Evolutionary conservation across 2,329 filamentous ascomycete genomes (phyloP).

Genomic region (Ophiostoma ulmi): DNA sequence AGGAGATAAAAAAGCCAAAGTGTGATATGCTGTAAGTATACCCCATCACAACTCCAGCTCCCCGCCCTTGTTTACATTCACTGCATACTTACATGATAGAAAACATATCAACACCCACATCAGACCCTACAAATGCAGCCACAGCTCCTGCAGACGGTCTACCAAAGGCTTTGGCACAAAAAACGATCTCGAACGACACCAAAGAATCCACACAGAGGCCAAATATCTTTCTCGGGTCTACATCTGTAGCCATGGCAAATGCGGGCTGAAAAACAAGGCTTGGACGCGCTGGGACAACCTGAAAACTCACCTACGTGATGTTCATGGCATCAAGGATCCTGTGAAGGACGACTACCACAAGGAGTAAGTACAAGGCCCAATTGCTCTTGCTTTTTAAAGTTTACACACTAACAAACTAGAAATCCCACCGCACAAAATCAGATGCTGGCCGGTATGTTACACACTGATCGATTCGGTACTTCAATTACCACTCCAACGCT

Average conservation of each 20-base stretch:
- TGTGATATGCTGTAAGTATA: slow-evolving; percentile 1
- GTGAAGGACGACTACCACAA: not conserved
- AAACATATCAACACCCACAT: slow-evolving; percentile 82
- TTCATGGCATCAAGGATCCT: not conserved
- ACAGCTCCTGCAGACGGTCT: slow-evolving; percentile 41
- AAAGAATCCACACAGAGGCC: not conserved
- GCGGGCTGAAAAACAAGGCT: not conserved
- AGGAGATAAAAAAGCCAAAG: not conserved
- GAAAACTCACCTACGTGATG: not conserved
- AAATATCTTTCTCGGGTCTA: not conserved
- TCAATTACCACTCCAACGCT: not conserved
- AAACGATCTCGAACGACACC: slow-evolving; percentile 40
- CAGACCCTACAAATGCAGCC: slow-evolving; percentile 78
- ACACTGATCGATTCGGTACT: not conserved
- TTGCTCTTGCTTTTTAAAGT: not conserved
- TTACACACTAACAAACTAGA: not conserved
- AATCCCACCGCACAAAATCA: not conserved
- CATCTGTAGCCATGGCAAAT: not conserved
- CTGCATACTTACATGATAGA: slow-evolving; percentile 39
- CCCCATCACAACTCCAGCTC: too few species aligned
- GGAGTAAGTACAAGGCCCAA: not conserved
- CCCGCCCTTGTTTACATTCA: too few species aligned
- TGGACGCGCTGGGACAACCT: slow-evolving; percentile 12
- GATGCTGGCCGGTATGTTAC: not conserved
- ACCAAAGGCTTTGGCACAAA: slow-evolving; percentile 52